Base-by-base conservation (phyloP, 1,139 yeast species). In the Sugiyamaella novakii region DNA sequence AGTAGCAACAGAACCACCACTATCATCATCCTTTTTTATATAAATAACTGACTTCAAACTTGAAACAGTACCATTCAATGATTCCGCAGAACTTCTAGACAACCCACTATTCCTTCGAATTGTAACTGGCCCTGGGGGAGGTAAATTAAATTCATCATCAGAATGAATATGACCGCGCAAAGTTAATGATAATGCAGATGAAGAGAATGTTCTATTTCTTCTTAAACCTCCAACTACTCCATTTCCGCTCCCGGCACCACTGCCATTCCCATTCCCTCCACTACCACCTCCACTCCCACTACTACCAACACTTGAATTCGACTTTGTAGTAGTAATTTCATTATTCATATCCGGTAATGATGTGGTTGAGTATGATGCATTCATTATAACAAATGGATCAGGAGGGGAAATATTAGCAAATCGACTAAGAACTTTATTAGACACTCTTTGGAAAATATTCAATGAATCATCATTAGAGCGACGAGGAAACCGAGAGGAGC, bases 121-220 rank as follows among this genome's bases (percentile, higher is more conserved):
- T 11, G 55, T 47, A 14, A 54, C 52, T 6, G 57, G 57, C 4
- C 57, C 57, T 28, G 49, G 43, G 19, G 51, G 34, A n/a, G 54
- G 52, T 41, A 50, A 40, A 24, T 33, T 35, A 29, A 50, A 46
- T 5, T 52, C 54, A 34, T 50, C 57, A 35, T 52, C 55, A 5
- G 53, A 50, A 25, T 43, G 41, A 18, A 34, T 49, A 11, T 49
- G 47, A 15, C 39, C 35, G 14, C 46, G 44, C 24, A 43, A 22
- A 19, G 48, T 22, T 24, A 48, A 24, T 5, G 48, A 34, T 14
- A 48, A 40, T 10, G 48, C 48, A 14, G 54, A 51, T 43, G 52
- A 47, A 30, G 50, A 59, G 49, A 53, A 54, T 42, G 56, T 52
- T 47, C 47, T 57, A 51, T 33, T 25, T 47, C 45, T 21, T 34